Conservation (phyloP, 2,329 filamentous ascomycete genomes). For the Diaporthe amygdali region DNA sequence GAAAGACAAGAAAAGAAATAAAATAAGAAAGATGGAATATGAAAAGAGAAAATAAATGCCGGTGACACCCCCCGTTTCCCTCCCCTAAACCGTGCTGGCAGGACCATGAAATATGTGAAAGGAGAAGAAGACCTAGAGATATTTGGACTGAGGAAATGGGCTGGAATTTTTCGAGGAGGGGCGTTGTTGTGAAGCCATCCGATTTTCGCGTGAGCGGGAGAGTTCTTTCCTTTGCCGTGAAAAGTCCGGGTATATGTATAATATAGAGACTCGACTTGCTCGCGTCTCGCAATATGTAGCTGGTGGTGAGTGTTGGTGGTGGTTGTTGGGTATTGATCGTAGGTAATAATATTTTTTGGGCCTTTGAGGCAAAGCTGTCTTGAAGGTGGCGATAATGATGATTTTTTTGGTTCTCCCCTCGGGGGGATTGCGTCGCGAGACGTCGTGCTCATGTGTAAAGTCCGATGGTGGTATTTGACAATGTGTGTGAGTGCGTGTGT, state of each 20-base stretch:
- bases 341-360: not conserved
- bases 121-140: not conserved
- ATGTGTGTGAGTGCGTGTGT: not conserved
- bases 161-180: slow-evolving; percentile 12
- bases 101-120: not conserved
- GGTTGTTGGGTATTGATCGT: not conserved
- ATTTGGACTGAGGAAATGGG: slow-evolving; percentile 21
- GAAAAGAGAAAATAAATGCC: not conserved
- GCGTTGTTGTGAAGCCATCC: not conserved
- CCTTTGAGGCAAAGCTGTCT: slow-evolving; percentile 5
- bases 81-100: not conserved
- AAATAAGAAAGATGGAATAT: slow-evolving; percentile 2
- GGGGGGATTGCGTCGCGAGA: slow-evolving; percentile 19
- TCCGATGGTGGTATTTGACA: not conserved
- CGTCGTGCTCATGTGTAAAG: slow-evolving; percentile 14
- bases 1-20: slow-evolving; percentile 15
- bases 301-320: not conserved
- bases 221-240: slow-evolving; percentile 26
- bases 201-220: slow-evolving; percentile 37
- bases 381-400: not conserved
- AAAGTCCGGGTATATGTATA: slow-evolving; percentile 24
- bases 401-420: not conserved
- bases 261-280: not conserved
- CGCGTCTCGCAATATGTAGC: not conserved
- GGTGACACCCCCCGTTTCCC: not conserved